A percentile compares a stretch with the other conserved stretches of the same genome.
Conservation (phyloP, 1,284 basidiomycete species). For the Ceratobasidium papillatum region DNA sequence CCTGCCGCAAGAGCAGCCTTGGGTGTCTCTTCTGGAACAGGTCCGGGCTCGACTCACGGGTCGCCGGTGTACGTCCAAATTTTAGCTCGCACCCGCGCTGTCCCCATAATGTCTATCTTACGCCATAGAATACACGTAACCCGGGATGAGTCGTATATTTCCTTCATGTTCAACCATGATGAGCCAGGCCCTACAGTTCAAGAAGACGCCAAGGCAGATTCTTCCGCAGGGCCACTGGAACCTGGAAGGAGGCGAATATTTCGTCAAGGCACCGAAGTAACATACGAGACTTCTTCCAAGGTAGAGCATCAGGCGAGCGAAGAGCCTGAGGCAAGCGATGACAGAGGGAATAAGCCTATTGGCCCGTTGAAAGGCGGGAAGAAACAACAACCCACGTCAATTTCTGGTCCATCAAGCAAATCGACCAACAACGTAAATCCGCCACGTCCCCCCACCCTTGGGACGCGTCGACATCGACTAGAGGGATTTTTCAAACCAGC, state of each 20-base stretch:
- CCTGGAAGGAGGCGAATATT: conserved; percentile 23
- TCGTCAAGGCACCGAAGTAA: conserved; percentile 28
- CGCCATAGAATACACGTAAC: conserved; percentile 20
- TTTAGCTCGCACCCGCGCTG: background rate
- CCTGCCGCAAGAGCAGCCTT: conserved; percentile 25
- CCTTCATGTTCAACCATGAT: conserved; percentile 27
- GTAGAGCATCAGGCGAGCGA: background rate
- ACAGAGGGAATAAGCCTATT: background rate
- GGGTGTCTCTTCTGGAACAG: background rate
- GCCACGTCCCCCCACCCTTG: background rate
- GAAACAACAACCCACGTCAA: background rate
- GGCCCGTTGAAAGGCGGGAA: background rate
- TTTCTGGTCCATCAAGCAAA: background rate
- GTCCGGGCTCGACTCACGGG: background rate
- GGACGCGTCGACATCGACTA: conserved; percentile 17
- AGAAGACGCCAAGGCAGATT: background rate
- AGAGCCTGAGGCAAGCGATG: background rate
- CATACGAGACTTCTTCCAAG: background rate
- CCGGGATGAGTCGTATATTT: conserved; percentile 29
- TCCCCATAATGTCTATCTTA: background rate
- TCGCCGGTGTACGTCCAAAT: background rate
- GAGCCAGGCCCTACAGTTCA: background rate
- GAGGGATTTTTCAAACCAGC: conserved; percentile 18
- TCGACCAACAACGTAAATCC: background rate
- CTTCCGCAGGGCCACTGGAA: background rate